Evolutionary conservation across 1,284 basidiomycete species (phyloP).

Genomic region (Takashimella tepidaria): DNA sequence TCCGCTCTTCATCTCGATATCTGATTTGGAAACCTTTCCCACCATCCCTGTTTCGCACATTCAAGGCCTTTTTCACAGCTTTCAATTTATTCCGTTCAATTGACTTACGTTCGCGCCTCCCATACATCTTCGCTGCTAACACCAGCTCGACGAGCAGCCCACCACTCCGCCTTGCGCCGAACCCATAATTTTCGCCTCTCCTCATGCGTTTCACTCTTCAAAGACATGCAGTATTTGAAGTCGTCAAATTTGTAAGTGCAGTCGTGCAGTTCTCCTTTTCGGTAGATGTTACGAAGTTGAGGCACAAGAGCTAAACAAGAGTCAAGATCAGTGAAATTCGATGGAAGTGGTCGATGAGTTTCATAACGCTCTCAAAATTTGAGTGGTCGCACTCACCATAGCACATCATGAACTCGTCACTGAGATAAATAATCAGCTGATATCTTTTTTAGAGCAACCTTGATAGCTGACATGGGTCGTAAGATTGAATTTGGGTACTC

Average conservation of each 20-base stretch:
- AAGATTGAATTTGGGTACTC: too few species aligned
- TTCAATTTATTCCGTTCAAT: neutral
- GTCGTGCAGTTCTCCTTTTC: slow-evolving; percentile 71
- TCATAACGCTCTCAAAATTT: too few species aligned
- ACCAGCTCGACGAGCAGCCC: slow-evolving; percentile 67
- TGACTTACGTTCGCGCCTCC: slow-evolving; percentile 69
- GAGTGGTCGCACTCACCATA: slow-evolving; percentile 53
- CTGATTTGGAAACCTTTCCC: neutral
- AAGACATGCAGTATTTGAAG: slow-evolving; percentile 90
- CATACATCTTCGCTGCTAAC: slow-evolving; percentile 91
- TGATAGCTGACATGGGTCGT: neutral
- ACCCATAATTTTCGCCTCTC: slow-evolving; percentile 78
- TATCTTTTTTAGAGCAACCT: neutral
- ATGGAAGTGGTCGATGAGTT: too few species aligned
- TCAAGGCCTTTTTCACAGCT: neutral
- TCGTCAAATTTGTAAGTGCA: slow-evolving; percentile 80
- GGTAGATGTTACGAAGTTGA: slow-evolving; percentile 80
- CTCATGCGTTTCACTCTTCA: slow-evolving; percentile 71
- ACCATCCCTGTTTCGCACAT: neutral
- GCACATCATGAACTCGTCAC: slow-evolving; percentile 71
- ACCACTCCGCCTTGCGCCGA: slow-evolving; percentile 79
- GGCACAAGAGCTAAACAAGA: slow-evolving; percentile 68
- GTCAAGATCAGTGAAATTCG: too few species aligned
- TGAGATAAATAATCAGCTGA: slow-evolving; percentile 11
- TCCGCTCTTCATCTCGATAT: too few species aligned